Evolutionary conservation across 805 yeast genomes (phyloP), one percentile per base, ranked within the genome.

Genomic region (Metschnikowia drakensbergensis): DNA sequence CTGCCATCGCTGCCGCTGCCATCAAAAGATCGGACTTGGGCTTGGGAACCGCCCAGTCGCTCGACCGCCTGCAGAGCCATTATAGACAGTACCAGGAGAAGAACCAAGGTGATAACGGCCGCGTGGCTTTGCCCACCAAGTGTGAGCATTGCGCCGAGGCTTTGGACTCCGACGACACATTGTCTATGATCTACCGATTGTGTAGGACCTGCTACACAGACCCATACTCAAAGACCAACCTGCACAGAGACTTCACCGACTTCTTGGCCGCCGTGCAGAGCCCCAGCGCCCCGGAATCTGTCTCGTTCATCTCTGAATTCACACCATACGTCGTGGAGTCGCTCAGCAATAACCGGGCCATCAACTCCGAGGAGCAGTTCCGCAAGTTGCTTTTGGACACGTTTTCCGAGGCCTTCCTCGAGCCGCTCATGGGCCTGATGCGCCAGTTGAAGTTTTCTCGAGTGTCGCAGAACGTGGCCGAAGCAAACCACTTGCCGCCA

Each of bases 401-500:
- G 49, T 62, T 72, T 49, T 62, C 60, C 38, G 63, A 65, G 47
- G 65, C 70, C 40, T 72, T 64, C 53, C 54, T 71, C 13, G 75
- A 72, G 42, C 75, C 75, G 6, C 61, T 71, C 42, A 58, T 72
- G 46, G 76, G 74, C 26, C 58, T 64, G 43, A 55, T 64, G 47
- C 63, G 64, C 27, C 60, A 58, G 17, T 53, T 62, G 49, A 62
- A 63, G 47, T 67, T 60, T 52, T 51, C 60, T 28, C 65, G 65
- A 27, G 58, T 64, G 13, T 55, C 67, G 9, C 55, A 69, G n/a
- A 72, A 71, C 52, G 54, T 67, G 5, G 40, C 49, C 35, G 66
- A 63, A 27, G 52, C 51, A 22, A 57, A 55, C 45, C 47, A 50
- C 50, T 45, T 54, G 23, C 38, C 46, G 45, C 59, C 59, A 10